A percentile compares a stretch with the other conserved stretches of the same genome.
Evolutionary conservation across 2,329 filamentous ascomycete species (phyloP).

Genomic region (Aspergillus sp.): DNA sequence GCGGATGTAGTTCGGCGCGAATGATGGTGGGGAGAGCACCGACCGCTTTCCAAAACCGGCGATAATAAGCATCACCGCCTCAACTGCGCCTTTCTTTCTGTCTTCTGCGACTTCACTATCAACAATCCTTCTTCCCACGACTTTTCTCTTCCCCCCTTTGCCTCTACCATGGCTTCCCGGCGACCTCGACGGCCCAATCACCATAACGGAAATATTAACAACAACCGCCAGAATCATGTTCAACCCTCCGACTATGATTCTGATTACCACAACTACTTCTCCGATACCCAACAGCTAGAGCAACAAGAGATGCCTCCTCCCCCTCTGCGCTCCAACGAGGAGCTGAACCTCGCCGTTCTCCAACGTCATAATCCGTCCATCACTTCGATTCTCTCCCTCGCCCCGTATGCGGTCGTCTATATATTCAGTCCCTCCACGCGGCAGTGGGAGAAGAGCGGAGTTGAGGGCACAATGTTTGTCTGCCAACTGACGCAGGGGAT

Average conservation of each 20-base stretch:
- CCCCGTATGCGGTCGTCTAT: slow-evolving; percentile 85
- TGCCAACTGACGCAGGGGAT: slow-evolving; percentile 58
- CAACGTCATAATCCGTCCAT: slow-evolving; percentile 77
- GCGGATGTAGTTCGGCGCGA: neutral
- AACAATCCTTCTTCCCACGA: slow-evolving; percentile 2
- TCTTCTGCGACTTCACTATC: slow-evolving; percentile 4
- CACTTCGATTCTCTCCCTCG: slow-evolving; percentile 71
- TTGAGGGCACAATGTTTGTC: slow-evolving; percentile 88
- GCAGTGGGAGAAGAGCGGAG: slow-evolving; percentile 79
- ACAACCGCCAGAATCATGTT: slow-evolving; percentile 16
- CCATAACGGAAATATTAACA: slow-evolving; percentile 12
- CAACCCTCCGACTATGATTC: slow-evolving; percentile 62
- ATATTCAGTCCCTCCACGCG: slow-evolving; percentile 64
- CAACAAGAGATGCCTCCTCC: slow-evolving; percentile 40
- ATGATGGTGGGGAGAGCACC: slow-evolving; percentile 2
- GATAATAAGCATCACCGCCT: slow-evolving; percentile 7
- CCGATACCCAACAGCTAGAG: slow-evolving; percentile 30
- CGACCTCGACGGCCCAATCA: slow-evolving; percentile 30
- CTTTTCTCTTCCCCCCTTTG: slow-evolving; percentile 1
- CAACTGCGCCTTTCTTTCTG: slow-evolving; percentile 5
- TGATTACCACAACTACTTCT: slow-evolving; percentile 55
- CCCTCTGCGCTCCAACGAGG: slow-evolving; percentile 67
- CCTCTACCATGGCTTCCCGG: slow-evolving; percentile 28
- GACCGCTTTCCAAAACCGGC: slow-evolving; percentile 18
- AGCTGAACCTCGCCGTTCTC: slow-evolving; percentile 84